Evolutionary conservation across 306 rosid species (phyloP), one percentile per base, ranked within the genome.

Genomic region (Astragalus membranaceus): DNA sequence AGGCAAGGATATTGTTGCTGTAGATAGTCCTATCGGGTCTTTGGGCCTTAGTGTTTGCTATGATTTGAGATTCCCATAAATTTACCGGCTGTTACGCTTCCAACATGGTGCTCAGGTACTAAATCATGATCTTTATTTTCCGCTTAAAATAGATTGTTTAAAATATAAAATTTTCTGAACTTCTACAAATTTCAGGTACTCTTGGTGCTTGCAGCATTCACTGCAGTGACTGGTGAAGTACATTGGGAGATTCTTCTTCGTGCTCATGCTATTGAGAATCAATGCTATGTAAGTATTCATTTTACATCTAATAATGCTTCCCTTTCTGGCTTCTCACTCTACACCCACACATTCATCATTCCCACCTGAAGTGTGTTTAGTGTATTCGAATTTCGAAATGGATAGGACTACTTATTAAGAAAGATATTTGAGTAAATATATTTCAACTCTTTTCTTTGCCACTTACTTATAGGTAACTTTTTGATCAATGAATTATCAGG

Each of bases 11-110:
- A 50, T 87, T 62, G 91, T 94, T 47, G 87, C 96, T 15, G 79
- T 84, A 69, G 96, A 87, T 75, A 94, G 97, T 80, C 97, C 99
- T 16, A 36, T 88, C 60, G 99, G 99, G 35, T 88, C 89, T 39
- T 73, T 94, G 85, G 99, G 99, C 70, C 88, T 91, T 59, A 85
- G 89, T 15, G 92, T 88, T 74, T 94, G 99, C 88, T 94, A 94
- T 77, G 99, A 94, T 80, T 82, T 94, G 80, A 91, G 99, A 82
- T 94, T 94, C 73, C 99, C 97, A 16, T 97, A 91, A 62, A 54
- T 88, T 52, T 88, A 88, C 75, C 99, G 87, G 77, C 78, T 65
- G 80, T 84, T 94, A 75, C 85, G 97, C 69, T 94, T 88, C 81
- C 82, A 85, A 53, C 91, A 87, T 78, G 92, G 81, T 52, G 91